Base-by-base conservation (phyloP, 257 asterid species). In the Ilex aquifolium region DNA sequence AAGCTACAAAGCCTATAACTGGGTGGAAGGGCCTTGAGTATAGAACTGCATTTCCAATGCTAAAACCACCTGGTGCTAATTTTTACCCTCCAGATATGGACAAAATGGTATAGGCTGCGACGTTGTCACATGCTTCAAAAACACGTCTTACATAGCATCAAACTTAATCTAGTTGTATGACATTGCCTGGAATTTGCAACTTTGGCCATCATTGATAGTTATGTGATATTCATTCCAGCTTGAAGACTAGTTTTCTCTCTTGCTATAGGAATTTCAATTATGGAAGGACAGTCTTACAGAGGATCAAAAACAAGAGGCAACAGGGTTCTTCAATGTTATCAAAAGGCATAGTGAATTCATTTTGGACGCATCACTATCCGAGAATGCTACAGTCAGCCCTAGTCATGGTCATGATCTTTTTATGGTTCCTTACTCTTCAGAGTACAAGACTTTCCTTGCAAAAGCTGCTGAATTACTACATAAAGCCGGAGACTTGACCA, bases 71-170 rank as follows among this genome's bases (percentile, higher is more conserved):
- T 13, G 91, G 99, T 55, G 99, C 97, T 68, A 92, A 83, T 75
- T 92, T 92, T 68, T 89, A 92, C 65, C 99, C 99, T 61, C 88
- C 95, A 46, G 96, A 89, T 74, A 92, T 92, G 97, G 91, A 85
- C 76, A 92, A 87, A 85, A 67, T 49, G 97, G 99, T 92, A 92
- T 55, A 16, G 54, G 42, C 60, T 63, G 46, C 15, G 56, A 61
- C 59, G 50, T 65, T 57, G 63, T 61, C 44, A 54, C 48, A 32
- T 59, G 65, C 32, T 30, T 32, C 31, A 27, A 32, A 32, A 60
- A 32, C 62, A 67, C 11, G 48, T 53, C 58, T 7, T 63, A 56
- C 61, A 11, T 70, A 14, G 29, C 65, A 61, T 66, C 48, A 21
- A 30, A 32, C 48, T 10, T n/a, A 14, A 32, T 32, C 49, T 56